phyloP scores from a whole-genome alignment of 768 basidiomycete species.

The Cystofilobasidium macerans region DNA sequence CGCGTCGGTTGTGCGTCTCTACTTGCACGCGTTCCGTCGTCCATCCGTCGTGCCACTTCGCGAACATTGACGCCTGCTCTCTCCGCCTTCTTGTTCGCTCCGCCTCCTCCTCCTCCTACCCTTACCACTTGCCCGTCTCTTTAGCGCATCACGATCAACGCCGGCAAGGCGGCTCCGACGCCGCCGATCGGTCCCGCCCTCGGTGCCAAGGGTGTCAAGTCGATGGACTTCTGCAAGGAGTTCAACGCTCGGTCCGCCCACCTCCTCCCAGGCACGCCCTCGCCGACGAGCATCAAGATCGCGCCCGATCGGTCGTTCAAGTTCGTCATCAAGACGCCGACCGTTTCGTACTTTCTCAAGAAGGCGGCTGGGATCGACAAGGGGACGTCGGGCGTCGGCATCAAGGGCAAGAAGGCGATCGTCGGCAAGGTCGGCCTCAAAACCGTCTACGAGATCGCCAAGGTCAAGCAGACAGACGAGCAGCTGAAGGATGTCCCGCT shows the following conservation, averaged over 20 bases:
- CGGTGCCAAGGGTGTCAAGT: constrained; percentile 95
- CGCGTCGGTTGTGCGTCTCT: no score
- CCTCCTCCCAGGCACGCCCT: constrained; percentile 70
- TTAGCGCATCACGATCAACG: constrained; percentile 59
- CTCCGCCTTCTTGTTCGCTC: not conserved
- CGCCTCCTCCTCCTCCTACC: not conserved
- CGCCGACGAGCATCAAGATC: constrained; percentile 84
- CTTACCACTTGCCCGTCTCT: not conserved
- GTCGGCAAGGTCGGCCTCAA: constrained; percentile 79
- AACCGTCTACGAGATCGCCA: constrained; percentile 97
- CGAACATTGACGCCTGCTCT: no score
- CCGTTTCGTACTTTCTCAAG: constrained; percentile 70
- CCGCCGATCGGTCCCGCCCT: constrained; percentile 95
- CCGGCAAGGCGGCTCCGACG: constrained; percentile 89
- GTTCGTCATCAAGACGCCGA: constrained; percentile 74
- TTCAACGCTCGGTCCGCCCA: constrained; percentile 96
- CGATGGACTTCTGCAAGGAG: constrained; percentile 99
- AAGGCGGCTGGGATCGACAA: constrained; percentile 80
- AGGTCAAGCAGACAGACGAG: constrained; percentile 85
- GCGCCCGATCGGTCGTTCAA: constrained; percentile 91
- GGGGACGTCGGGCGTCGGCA: constrained; percentile 70
- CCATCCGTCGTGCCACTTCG: no score
- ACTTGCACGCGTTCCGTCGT: no score
- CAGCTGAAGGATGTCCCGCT: constrained; percentile 75
- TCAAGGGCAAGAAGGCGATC: constrained; percentile 43